Conservation (phyloP, 1,284 basidiomycete genomes). For the Tranzscheliella williamsii region DNA sequence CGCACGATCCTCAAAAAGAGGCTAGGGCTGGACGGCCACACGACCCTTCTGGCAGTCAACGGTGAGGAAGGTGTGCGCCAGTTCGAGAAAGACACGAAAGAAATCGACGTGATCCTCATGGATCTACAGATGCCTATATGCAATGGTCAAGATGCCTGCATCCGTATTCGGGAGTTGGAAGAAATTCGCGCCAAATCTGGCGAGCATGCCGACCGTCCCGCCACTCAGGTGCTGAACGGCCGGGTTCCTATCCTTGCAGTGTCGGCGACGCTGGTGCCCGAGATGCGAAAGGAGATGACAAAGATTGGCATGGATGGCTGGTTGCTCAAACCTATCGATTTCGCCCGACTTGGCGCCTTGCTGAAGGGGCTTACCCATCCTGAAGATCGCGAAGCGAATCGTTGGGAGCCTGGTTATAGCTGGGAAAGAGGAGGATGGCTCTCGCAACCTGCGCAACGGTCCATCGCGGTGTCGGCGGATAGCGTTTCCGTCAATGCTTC, state of each 20-base stretch:
- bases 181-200: constrained; percentile 9
- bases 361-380: constrained; percentile 44
- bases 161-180: constrained; percentile 65
- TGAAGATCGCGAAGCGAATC: constrained; percentile 35
- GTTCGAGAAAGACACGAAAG: constrained; percentile 67
- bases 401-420: constrained; percentile 43
- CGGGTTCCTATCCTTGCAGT: constrained; percentile 82
- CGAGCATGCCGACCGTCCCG: constrained; percentile 38
- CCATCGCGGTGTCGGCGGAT: constrained; percentile 8
- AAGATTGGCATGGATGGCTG: constrained; percentile 77
- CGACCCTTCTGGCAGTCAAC: constrained; percentile 72
- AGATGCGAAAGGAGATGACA: constrained; percentile 69
- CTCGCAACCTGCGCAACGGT: constrained; percentile 33
- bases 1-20: constrained; percentile 74
- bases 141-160: constrained; percentile 75
- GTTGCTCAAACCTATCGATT: constrained; percentile 84
- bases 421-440: constrained; percentile 59
- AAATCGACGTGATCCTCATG: constrained; percentile 79
- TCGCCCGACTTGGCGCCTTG: constrained; percentile 62
- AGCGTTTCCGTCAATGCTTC: too few relatives aligned
- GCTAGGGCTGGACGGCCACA: constrained; percentile 71
- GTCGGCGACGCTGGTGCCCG: constrained; percentile 74
- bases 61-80: constrained; percentile 76
- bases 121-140: constrained; percentile 86
- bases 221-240: constrained; percentile 67